Conservation (phyloP, 2,329 filamentous ascomycete genomes). For the Aspergillus brasiliensis region DNA sequence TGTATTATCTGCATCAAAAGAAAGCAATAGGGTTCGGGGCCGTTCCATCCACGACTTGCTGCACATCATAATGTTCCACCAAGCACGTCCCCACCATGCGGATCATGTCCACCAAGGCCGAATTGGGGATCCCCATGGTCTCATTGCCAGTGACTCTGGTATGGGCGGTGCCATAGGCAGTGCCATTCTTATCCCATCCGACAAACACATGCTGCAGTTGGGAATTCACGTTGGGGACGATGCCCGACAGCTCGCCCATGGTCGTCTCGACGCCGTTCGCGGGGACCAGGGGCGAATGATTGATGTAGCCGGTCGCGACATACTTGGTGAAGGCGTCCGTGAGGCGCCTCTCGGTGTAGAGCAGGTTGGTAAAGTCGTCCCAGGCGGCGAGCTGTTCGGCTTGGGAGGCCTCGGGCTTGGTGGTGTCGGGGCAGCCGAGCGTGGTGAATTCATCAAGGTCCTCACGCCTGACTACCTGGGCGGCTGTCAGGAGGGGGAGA, state of each 20-base stretch:
- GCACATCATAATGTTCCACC: conserved; percentile 11
- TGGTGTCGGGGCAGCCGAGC: conserved; percentile 7
- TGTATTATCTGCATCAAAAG: not conserved
- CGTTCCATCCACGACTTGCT: not conserved
- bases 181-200: conserved; percentile 1
- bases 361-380: not conserved
- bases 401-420: not conserved
- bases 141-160: not conserved
- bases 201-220: conserved; percentile 5
- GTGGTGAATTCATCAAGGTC: not conserved
- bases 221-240: not conserved
- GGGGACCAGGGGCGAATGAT: conserved; percentile 2
- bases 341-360: conserved; percentile 1
- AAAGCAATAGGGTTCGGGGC: conserved; percentile 7
- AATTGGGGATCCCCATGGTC: not conserved
- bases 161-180: not conserved
- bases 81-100: conserved; percentile 10
- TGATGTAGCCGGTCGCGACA: conserved; percentile 6
- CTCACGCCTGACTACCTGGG: not conserved
- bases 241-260: not conserved
- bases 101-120: conserved; percentile 8
- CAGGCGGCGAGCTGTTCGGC: conserved; percentile 5
- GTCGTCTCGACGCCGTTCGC: not conserved
- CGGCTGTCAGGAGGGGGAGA: not conserved
- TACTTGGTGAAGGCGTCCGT: not conserved